Base-by-base conservation (phyloP, 2,329 filamentous ascomycete genomes). In the Alternaria arborescens region DNA sequence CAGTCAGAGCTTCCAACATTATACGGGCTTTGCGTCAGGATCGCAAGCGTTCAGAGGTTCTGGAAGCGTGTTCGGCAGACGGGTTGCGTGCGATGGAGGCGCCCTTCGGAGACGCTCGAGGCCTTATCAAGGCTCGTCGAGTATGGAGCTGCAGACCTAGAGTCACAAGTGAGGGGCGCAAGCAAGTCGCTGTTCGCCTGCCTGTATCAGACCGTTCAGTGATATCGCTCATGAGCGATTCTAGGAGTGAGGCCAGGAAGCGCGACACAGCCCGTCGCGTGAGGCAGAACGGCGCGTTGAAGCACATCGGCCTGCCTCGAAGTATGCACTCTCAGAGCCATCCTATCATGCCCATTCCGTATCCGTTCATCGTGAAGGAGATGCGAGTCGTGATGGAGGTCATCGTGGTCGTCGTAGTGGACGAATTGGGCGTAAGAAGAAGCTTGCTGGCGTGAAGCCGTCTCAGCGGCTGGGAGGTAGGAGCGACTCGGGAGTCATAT, bases 221-320 rank as follows among this genome's bases (percentile, higher is more conserved):
- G 3, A 32, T 32, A 16, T 56, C 11, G 46, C 30, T n/a, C 7
- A n/a, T 24, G n/a, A 30, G 44, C 24, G 32, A 20, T 34, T 14
- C 38, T 38, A 38, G 18, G 14, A 10, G 46, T 34, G 24, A 58
- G 48, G 16, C n/a, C 18, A 12, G 20, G 20, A 20, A 50, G 22
- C 32, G 24, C 38, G 18, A 51, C 24, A 38, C 52, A 30, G 57
- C 41, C 46, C n/a, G 14, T 44, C 52, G 44, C 43, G 41, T 26
- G 52, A 42, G 44, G 36, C 26, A 30, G 8, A 28, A 26, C 18
- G 14, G 20, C 18, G 40, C 24, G 34, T 44, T 56, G 28, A 43
- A 34, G 44, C 32, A 55, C 22, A 32, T 24, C 10, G 20, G 44
- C 18, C 36, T 5, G 38, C 20, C 8, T 20, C 22, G 30, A 50